Evolutionary conservation across 768 basidiomycete species (phyloP).

Genomic region (Sistotremastrum suecicum): DNA sequence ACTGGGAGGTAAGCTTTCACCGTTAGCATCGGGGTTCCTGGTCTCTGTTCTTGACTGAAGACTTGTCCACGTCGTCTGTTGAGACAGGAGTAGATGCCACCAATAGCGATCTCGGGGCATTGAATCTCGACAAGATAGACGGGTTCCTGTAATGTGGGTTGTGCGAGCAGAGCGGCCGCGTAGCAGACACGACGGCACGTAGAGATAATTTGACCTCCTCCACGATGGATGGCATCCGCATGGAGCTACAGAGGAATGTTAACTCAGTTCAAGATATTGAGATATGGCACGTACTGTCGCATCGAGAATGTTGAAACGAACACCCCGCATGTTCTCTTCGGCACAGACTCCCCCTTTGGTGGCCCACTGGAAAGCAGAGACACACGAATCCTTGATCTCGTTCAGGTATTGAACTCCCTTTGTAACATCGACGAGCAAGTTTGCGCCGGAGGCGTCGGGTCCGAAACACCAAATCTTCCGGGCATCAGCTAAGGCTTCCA

Average conservation of each 20-base stretch:
- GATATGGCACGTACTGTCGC: slow-evolving; percentile 17
- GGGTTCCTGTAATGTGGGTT: slow-evolving; percentile 34
- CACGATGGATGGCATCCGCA: slow-evolving; percentile 39
- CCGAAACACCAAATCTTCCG: slow-evolving; percentile 41
- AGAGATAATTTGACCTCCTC: slow-evolving; percentile 38
- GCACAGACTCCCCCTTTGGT: slow-evolving; percentile 32
- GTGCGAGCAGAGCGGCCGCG: slow-evolving; percentile 32
- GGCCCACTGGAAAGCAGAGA: slow-evolving; percentile 42
- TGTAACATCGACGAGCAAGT: slow-evolving; percentile 34
- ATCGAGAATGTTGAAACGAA: slow-evolving; percentile 34
- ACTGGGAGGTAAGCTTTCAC: slow-evolving; percentile 31
- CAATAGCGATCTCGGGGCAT: slow-evolving; percentile 33
- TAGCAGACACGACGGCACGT: slow-evolving; percentile 34
- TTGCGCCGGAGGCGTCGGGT: slow-evolving; percentile 34
- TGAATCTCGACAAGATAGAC: slow-evolving; percentile 38
- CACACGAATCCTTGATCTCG: slow-evolving; percentile 41
- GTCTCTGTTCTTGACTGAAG: slow-evolving; percentile 35
- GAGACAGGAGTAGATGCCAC: slow-evolving; percentile 30
- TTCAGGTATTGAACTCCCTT: slow-evolving; percentile 38
- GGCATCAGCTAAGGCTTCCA: slow-evolving; percentile 14
- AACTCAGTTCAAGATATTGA: not conserved
- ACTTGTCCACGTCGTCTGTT: slow-evolving; percentile 35
- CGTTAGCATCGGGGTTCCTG: slow-evolving; percentile 39
- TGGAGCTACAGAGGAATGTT: slow-evolving; percentile 20
- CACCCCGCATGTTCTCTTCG: slow-evolving; percentile 37